These are phyloP conservation scores for Coniochaeta pulveracea DNA, from an alignment of 2,329 filamentous ascomycete species.

Conservation along the genomic window DNA sequence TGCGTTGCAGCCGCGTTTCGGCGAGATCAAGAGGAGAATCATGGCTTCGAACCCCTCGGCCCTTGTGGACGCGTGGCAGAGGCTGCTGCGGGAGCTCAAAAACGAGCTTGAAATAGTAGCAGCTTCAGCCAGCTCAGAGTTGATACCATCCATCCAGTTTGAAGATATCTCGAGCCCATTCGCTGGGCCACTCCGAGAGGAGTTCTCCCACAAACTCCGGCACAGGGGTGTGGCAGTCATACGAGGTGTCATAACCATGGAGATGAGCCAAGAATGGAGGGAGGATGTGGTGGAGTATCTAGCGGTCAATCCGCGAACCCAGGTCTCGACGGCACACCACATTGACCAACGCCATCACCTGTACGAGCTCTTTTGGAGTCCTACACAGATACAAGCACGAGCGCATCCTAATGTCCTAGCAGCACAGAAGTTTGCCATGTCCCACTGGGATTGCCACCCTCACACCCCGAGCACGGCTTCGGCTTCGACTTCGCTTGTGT, in stretches of 20 bases:
- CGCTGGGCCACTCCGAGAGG: constrained; percentile 5
- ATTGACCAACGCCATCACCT: constrained; percentile 20
- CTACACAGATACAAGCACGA: constrained; percentile 25
- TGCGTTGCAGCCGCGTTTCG: constrained; percentile 28
- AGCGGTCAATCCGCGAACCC: constrained; percentile 28
- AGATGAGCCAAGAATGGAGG: constrained; percentile 31
- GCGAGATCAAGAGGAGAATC: constrained; percentile 27
- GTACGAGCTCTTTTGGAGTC: constrained; percentile 27
- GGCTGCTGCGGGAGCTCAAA: constrained; percentile 23
- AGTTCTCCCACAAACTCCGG: constrained; percentile 13
- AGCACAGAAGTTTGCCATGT: constrained; percentile 35
- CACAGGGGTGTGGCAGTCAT: constrained; percentile 13
- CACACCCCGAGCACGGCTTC: constrained; percentile 16
- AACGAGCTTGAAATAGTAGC: constrained; percentile 25
- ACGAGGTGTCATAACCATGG: constrained; percentile 11
- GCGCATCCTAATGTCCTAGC: constrained; percentile 26
- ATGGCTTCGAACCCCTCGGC: constrained; percentile 24
- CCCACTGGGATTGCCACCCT: constrained; percentile 34
- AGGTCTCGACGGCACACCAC: constrained; percentile 8
- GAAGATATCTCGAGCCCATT: constrained; percentile 21
- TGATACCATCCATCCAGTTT: constrained; percentile 30
- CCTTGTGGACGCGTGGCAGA: constrained; percentile 27
- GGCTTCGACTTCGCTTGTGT: constrained; percentile 17
- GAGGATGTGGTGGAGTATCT: constrained; percentile 38
- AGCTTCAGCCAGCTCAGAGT: constrained; percentile 17